phyloP scores from a whole-genome alignment of 371 early-diverging fungal species.

The Haplosporangium sp. region DNA sequence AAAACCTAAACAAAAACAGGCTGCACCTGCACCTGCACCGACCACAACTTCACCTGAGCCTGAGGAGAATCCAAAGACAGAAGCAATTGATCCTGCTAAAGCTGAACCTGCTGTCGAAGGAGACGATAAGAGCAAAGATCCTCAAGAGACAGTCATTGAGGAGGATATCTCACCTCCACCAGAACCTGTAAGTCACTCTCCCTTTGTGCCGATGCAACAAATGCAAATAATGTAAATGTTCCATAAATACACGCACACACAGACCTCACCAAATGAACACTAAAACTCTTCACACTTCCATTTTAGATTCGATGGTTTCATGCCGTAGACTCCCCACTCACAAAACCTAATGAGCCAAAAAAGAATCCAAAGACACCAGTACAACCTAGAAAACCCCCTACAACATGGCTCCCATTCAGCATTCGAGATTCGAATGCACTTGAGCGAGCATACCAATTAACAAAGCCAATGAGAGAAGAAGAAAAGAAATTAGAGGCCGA shows the following conservation, averaged over 20 bases:
- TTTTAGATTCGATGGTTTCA: constrained; percentile 55
- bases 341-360: constrained; percentile 47
- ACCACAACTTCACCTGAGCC: background rate
- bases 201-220: background rate
- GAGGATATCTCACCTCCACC: constrained; percentile 27
- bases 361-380: constrained; percentile 28
- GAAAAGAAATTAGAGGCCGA: constrained; percentile 5
- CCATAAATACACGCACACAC: background rate
- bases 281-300: background rate
- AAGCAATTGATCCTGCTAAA: background rate
- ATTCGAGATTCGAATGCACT: constrained; percentile 69
- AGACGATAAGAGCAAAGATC: background rate
- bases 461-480: constrained; percentile 26
- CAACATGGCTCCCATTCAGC: constrained; percentile 72
- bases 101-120: background rate
- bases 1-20: background rate
- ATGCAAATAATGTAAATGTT: background rate
- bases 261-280: background rate
- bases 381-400: constrained; percentile 47
- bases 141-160: background rate
- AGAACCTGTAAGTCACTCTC: constrained; percentile 33
- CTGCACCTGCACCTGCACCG: background rate
- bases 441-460: constrained; percentile 63
- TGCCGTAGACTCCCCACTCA: constrained; percentile 48
- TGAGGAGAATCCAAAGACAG: constrained; percentile 5